Percentiles rank a stretch among this genome's conserved stretches.
Conservation (phyloP, 495 filamentous ascomycete genomes). For the Annulohypoxylon stygium region DNA sequence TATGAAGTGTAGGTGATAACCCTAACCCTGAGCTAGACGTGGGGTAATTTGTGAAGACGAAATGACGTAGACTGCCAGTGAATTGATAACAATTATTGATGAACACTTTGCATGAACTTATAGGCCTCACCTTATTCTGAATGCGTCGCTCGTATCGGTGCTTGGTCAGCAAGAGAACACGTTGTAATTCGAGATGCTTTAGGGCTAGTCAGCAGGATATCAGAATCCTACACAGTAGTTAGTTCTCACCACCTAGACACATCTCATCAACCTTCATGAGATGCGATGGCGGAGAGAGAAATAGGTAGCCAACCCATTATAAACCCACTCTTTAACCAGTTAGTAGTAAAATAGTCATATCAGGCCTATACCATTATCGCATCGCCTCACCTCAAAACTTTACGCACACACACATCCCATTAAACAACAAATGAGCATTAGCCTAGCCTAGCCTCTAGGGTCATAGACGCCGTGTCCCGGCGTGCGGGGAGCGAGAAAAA, state of each 20-base stretch:
- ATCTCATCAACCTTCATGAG: not conserved
- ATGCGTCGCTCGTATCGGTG: not conserved
- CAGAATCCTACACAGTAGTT: not conserved
- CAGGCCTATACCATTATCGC: too few relatives aligned
- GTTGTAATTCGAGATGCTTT: slow-evolving; percentile 16
- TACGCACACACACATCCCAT: not conserved
- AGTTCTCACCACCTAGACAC: not conserved
- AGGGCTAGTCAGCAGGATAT: not conserved
- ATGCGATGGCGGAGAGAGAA: not conserved
- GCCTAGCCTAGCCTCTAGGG: not conserved
- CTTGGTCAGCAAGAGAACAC: slow-evolving; percentile 16
- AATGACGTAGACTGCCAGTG: too few relatives aligned
- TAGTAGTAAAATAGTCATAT: too few relatives aligned
- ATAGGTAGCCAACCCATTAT: not conserved
- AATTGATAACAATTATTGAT: too few relatives aligned
- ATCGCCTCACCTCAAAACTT: not conserved
- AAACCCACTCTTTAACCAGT: not conserved
- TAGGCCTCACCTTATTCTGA: not conserved
- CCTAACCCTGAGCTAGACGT: not conserved
- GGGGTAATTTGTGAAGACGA: not conserved
- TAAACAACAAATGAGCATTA: not conserved
- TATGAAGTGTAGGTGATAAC: not conserved
- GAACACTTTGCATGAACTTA: too few relatives aligned
- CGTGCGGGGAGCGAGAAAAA: not conserved
- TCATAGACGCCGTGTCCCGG: not conserved